Evolutionary conservation across 1,284 basidiomycete species (phyloP), one percentile per base, ranked within the genome.

Genomic region (Takashimella koratensis): DNA sequence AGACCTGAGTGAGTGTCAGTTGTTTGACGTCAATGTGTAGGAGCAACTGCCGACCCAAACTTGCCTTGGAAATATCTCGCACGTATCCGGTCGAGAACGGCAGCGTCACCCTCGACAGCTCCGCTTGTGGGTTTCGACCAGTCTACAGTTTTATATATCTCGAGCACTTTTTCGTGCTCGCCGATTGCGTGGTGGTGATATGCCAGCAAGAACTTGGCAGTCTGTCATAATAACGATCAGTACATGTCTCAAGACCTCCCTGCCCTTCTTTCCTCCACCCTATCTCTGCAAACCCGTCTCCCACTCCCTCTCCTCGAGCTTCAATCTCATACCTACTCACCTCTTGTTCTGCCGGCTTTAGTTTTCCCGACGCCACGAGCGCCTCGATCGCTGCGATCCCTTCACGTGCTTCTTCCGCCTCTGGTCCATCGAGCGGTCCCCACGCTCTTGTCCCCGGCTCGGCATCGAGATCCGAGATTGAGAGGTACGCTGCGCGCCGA

Each of bases 171-270:
- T 2, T 79, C 71, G 16, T 84, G 84, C 19, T 82, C 78, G 26
- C 84, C 83, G 3, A 90, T 74, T 0, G 88, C 86, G 70, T 88
- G 89, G 2, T 84, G 83, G 63, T 87, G 85, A 71, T 88, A 90
- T 2, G 87, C 88, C 41, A 87, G 75, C 0, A 82, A 79, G 51
- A 88, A 79, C 56, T 81, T 30, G 3, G 75, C 63, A 12, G 74
- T 71, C 71, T 73, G 46, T 11, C 21, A 23, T 26, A 42, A n/a
- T n/a, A n/a, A n/a, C n/a, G n/a, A n/a, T n/a, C n/a, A n/a, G n/a
- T n/a, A n/a, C n/a, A n/a, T n/a, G n/a, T n/a, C n/a, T n/a, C n/a
- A n/a, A n/a, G n/a, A n/a, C n/a, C n/a, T n/a, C n/a, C n/a, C n/a
- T n/a, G n/a, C n/a, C n/a, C n/a, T n/a, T n/a, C n/a, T n/a, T n/a